Evolutionary conservation across 2,329 filamentous ascomycete genomes (phyloP), one percentile per base, ranked within the genome.

Genomic region (Pestalotiopsis sp.): DNA sequence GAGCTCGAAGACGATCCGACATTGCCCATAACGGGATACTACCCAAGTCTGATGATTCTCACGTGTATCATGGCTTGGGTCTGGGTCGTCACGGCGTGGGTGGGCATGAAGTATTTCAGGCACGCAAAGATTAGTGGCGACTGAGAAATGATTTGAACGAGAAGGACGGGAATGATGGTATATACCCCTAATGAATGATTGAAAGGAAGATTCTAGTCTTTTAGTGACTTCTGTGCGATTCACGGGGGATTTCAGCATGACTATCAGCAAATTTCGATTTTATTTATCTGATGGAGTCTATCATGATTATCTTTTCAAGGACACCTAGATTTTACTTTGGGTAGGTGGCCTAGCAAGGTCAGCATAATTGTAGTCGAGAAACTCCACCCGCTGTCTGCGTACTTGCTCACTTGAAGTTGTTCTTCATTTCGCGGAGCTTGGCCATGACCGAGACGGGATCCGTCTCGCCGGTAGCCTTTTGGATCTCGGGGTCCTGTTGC

Each of bases 31-130:
- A 93, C 97, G 12, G 96, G 97, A 11, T 99, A 99, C 81, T 99
- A 99, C 81, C 96, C 96, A 27, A 94, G 95, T 12, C 83, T 99
- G 76, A 93, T 98, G 72, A 96, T 98, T 69, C 84, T 98, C 73
- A 98, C 95, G 3, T 91, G 91, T 62, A 93, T 99, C 36, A 98
- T 99, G 93, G 94, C 95, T 20, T 99, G 96, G 96, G 94, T 98
- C 5, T 99, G 96, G 96, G 96, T 98, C 20, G 90, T 97, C 13
- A 91, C 97, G 69, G 96, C 97, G 12, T 99, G 96, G 96, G 92
- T 98, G 63, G 96, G 96, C 27, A 98, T 99, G 95, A 99, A 99
- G 80, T 98, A 98, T 81, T 99, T 99, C 78, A 90, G 95, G 74
- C 96, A 99, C 84, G 95, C 96, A 41, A 97, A 97, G 83, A 97